Conservation (phyloP, 2,329 filamentous ascomycete genomes). For the Hypoxylon sp. region DNA sequence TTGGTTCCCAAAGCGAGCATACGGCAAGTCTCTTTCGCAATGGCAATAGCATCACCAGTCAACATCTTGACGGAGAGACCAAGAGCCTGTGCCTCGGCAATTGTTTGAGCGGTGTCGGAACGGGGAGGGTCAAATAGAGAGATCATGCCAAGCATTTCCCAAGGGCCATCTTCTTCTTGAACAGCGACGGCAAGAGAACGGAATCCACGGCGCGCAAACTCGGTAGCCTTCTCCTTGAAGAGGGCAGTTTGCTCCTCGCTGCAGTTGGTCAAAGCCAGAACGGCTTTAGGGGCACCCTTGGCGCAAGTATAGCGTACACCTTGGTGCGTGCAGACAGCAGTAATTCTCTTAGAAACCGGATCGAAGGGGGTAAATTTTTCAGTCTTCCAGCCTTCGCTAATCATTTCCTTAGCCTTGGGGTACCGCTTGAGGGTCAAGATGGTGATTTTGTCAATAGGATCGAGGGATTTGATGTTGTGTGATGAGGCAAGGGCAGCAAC, state of each 20-base stretch:
- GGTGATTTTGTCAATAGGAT: conserved; percentile 80
- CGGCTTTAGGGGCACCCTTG: conserved; percentile 79
- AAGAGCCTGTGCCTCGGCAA: conserved; percentile 77
- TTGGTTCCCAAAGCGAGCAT: conserved; percentile 80
- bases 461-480: conserved; percentile 80
- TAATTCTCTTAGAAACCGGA: conserved; percentile 82
- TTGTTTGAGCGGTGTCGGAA: conserved; percentile 79
- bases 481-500: conserved; percentile 77
- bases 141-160: conserved; percentile 79
- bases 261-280: conserved; percentile 74
- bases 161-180: conserved; percentile 77
- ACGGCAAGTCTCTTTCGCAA: conserved; percentile 81
- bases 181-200: conserved; percentile 79
- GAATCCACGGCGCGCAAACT: conserved; percentile 81
- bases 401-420: conserved; percentile 78
- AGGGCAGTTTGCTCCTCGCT: conserved; percentile 71
- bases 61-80: conserved; percentile 82
- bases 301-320: conserved; percentile 76
- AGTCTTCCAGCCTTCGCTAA: conserved; percentile 79
- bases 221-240: conserved; percentile 76
- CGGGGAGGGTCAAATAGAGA: conserved; percentile 81
- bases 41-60: conserved; percentile 80
- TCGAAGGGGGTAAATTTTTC: conserved; percentile 83
- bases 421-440: conserved; percentile 78
- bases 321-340: conserved; percentile 73